Percentiles rank a stretch among this genome's conserved stretches.
Evolutionary conservation across 257 asterid species (phyloP).

Genomic region (Rubia yunnanensis): DNA sequence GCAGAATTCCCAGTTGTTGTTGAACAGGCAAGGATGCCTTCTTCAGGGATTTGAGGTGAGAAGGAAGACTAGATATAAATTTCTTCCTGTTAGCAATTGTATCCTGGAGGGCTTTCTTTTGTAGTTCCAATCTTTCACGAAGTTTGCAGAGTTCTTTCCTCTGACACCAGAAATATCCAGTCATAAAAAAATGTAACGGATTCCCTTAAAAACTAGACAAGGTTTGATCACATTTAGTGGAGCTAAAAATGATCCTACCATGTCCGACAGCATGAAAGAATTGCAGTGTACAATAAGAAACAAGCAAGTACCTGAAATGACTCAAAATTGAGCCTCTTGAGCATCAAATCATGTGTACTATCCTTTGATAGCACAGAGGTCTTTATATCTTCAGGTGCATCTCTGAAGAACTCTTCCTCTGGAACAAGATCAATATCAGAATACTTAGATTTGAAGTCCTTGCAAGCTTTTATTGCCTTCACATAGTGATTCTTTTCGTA

Average conservation of each 20-base stretch:
- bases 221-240: background rate
- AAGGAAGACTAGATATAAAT: constrained; percentile 88
- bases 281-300: background rate
- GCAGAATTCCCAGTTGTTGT: constrained; percentile 72
- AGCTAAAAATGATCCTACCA: background rate
- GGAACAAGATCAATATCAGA: constrained; percentile 86
- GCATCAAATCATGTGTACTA: constrained; percentile 72
- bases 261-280: background rate
- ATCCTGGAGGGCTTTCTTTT: constrained; percentile 80
- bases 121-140: constrained; percentile 66
- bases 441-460: constrained; percentile 84
- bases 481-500: constrained; percentile 93
- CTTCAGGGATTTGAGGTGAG: constrained; percentile 92
- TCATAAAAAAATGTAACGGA: background rate
- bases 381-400: constrained; percentile 78
- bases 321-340: constrained; percentile 90
- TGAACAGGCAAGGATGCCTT: constrained; percentile 96
- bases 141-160: constrained; percentile 88
- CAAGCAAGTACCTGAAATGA: constrained; percentile 55
- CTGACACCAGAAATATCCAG: constrained; percentile 36
- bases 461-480: constrained; percentile 95
- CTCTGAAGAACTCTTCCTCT: constrained; percentile 74
- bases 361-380: constrained; percentile 52
- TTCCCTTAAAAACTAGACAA: background rate
- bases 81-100: constrained; percentile 75